Evolutionary conservation across 2,329 filamentous ascomycete species (phyloP).

Genomic region (Penicillium italicum): DNA sequence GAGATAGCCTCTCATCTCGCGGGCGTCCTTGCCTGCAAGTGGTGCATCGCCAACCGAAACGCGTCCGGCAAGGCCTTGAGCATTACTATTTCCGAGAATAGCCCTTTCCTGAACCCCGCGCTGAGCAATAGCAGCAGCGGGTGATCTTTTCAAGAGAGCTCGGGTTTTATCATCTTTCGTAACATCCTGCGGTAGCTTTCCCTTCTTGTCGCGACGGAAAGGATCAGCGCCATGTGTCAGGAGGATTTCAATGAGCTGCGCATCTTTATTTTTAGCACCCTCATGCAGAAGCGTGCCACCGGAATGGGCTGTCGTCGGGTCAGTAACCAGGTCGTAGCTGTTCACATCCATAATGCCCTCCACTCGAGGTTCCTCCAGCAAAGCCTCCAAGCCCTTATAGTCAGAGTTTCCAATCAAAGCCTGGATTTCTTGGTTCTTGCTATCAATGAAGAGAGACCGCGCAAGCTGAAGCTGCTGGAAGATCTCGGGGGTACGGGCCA

Average conservation of each 20-base stretch:
- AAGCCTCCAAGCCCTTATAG: constrained; percentile 71
- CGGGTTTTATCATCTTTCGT: constrained; percentile 90
- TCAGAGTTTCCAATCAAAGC: constrained; percentile 67
- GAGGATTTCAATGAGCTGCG: constrained; percentile 81
- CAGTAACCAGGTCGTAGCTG: constrained; percentile 80
- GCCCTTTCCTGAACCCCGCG: constrained; percentile 96
- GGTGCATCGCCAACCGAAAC: constrained; percentile 47
- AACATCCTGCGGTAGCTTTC: constrained; percentile 91
- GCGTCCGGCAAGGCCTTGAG: constrained; percentile 54
- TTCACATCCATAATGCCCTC: constrained; percentile 90
- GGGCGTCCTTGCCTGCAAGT: constrained; percentile 74
- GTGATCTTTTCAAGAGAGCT: constrained; percentile 87
- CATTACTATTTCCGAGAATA: constrained; percentile 71
- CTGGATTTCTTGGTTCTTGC: constrained; percentile 80
- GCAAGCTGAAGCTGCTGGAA: constrained; percentile 92
- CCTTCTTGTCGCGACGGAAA: constrained; percentile 89
- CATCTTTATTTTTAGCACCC: constrained; percentile 82
- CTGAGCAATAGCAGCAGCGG: constrained; percentile 89
- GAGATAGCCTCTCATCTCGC: constrained; percentile 97
- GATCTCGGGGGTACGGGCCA: constrained; percentile 88
- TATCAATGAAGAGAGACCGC: constrained; percentile 83
- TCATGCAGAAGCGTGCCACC: constrained; percentile 95
- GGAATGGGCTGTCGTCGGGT: constrained; percentile 69
- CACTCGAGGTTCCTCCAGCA: constrained; percentile 79
- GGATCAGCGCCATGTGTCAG: constrained; percentile 93